Evolutionary conservation across 495 filamentous ascomycete species (phyloP), one percentile per base, ranked within the genome.

Genomic region (Elasticomyces elasticus): DNA sequence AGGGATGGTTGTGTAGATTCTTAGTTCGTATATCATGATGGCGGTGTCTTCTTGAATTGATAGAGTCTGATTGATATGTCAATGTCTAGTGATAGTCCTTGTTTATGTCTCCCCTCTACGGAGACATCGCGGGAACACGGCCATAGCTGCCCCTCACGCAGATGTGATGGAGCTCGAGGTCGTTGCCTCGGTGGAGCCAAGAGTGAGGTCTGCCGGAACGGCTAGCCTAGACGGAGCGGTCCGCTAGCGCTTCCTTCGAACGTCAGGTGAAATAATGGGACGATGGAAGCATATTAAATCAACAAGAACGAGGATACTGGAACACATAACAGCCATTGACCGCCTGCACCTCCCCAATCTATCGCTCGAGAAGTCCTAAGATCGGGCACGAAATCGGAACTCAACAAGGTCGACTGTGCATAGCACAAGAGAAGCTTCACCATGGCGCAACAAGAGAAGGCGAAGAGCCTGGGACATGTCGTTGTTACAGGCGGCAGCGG

Each of bases 401-500:
- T 17, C 35, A 40, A 4, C 5, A 15, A 40, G 13, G 19, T 13
- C 35, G 35, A 12, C 35, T 40, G 13, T 5, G 12, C 35, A 12
- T 33, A 7, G 24, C 42, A 9, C 17, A 23, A 45, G 42, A 45
- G 42, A 10, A 23, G 24, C 42, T 12, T 11, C 5, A 49, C 45
- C 24, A 49, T 49, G 45, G 42, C 42, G 11, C 26, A 28, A 11
- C 24, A 52, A 2, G 49, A 52, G 44, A 26, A 60, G 47, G 37
- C 40, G 40, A 56, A 50, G 35, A 35, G 42, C 15, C 61, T 72
- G 26, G 70, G 68, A 55, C 65, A 71, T 47, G 72, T 78, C 12
- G 59, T 80, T 22, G 68, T 80, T 15, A 69, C 69, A 13, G 77
- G 77, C 23, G 75, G 78, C 28, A 77, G 72, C 51, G 77, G 78